Conservation (phyloP, 208 protist genomes). For the Pavlovales sp. region DNA sequence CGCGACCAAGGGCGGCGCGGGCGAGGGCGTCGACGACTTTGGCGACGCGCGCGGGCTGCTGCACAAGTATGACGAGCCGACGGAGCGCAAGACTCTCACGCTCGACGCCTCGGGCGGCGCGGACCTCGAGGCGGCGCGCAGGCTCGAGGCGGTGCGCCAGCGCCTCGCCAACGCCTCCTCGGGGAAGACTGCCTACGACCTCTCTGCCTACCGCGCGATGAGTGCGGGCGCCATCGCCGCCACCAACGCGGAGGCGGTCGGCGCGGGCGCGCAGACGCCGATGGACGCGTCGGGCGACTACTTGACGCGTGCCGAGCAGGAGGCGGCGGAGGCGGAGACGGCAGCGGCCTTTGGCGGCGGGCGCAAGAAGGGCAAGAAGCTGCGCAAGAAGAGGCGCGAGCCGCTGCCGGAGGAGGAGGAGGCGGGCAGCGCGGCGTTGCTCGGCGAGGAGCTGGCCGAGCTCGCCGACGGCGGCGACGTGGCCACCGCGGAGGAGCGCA, state of each 20-base stretch:
- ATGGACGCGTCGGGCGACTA: neutral
- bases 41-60: neutral
- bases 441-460: neutral
- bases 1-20: neutral
- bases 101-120: neutral
- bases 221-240: no score
- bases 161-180: neutral
- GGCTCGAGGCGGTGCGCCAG: neutral
- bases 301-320: neutral
- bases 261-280: neutral
- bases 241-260: neutral
- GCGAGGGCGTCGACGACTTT: neutral
- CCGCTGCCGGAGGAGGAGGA: neutral
- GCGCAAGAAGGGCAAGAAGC: neutral
- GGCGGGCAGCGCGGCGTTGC: neutral
- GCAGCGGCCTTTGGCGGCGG: neutral
- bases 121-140: neutral
- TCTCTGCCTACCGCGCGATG: neutral
- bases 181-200: neutral
- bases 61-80: slow-evolving; percentile 8
- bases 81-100: neutral
- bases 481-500: no score
- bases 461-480: no score
- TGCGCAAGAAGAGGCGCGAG: slow-evolving; percentile 3
- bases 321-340: neutral